Conservation (phyloP, 2,329 filamentous ascomycete species). For the Botrytis sinoallii region DNA sequence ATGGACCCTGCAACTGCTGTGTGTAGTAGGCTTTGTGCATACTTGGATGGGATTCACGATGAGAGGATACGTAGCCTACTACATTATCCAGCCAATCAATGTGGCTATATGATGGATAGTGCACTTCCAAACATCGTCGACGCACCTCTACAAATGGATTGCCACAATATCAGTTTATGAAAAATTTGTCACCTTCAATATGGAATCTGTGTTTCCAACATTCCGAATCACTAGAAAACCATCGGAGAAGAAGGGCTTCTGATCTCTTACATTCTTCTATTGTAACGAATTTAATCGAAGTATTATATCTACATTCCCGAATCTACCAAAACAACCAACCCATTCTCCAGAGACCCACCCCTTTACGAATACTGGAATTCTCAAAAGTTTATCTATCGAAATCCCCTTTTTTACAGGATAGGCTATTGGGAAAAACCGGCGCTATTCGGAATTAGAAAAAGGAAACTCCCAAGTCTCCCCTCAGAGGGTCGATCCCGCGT, state of each 20-base stretch:
- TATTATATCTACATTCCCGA: not conserved
- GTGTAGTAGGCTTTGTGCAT: slow-evolving; percentile 13
- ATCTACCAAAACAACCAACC: not conserved
- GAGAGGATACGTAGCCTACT: not conserved
- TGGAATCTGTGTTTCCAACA: not conserved
- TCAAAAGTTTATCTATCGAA: not conserved
- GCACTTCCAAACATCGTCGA: not conserved
- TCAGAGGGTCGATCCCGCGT: not conserved
- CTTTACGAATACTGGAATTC: not conserved
- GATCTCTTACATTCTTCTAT: not conserved
- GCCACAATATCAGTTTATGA: not conserved
- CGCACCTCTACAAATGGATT: not conserved
- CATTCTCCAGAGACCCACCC: not conserved
- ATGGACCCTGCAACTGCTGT: slow-evolving; percentile 1
- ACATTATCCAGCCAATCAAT: not conserved
- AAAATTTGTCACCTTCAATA: not conserved
- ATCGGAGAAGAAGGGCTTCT: not conserved
- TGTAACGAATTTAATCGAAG: not conserved
- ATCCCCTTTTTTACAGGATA: too few species aligned
- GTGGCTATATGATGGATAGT: not conserved
- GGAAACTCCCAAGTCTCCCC: not conserved
- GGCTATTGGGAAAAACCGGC: not conserved
- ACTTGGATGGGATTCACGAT: not conserved
- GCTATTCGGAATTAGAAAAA: not conserved
- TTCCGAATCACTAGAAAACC: not conserved